Conservation (phyloP, 768 basidiomycete species). For the Hericium erinaceus region DNA sequence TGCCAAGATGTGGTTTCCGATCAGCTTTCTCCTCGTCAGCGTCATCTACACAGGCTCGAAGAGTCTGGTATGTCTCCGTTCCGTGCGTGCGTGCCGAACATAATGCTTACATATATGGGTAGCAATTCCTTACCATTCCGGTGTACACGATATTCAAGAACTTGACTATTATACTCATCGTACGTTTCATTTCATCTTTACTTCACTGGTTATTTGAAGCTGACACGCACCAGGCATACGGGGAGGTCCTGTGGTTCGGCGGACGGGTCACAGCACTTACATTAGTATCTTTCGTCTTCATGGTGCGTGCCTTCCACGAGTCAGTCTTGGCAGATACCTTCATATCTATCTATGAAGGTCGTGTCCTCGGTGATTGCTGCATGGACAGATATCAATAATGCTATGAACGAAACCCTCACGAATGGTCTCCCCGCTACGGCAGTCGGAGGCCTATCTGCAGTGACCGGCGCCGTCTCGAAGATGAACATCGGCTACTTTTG, state of each 20-base stretch:
- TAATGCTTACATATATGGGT: background rate
- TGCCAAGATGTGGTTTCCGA: slow-evolving; percentile 90
- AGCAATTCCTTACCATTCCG: slow-evolving; percentile 97
- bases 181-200: slow-evolving; percentile 28
- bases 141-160: slow-evolving; percentile 99
- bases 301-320: slow-evolving; percentile 43
- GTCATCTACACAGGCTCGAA: slow-evolving; percentile 99
- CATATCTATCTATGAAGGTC: slow-evolving; percentile 38
- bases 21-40: slow-evolving; percentile 82
- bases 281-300: slow-evolving; percentile 82
- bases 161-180: slow-evolving; percentile 97
- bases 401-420: slow-evolving; percentile 19
- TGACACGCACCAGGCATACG: slow-evolving; percentile 63
- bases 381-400: slow-evolving; percentile 59
- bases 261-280: slow-evolving; percentile 83
- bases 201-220: background rate
- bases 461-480: slow-evolving; percentile 38
- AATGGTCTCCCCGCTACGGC: slow-evolving; percentile 8
- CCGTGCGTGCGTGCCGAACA: no score
- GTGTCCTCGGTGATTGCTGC: slow-evolving; percentile 94
- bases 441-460: slow-evolving; percentile 20
- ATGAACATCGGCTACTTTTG: slow-evolving; percentile 86
- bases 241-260: slow-evolving; percentile 95
- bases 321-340: background rate
- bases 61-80: slow-evolving; percentile 64